Evolutionary conservation across 371 early-diverging fungal genomes (phyloP), one percentile per base, ranked within the genome.

Genomic region (Mucor racemosus): DNA sequence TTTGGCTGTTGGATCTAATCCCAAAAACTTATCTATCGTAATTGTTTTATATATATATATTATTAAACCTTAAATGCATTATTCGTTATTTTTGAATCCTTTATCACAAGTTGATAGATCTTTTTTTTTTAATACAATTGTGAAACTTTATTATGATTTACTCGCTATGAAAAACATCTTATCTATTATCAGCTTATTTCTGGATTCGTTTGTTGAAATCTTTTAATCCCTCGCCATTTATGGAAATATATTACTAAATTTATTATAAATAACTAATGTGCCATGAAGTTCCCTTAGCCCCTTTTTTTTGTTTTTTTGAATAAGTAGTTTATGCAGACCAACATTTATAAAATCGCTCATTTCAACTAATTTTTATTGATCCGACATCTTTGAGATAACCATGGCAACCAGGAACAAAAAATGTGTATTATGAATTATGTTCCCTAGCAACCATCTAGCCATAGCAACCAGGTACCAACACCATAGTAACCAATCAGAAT

Each of bases 21-120:
- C 50, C 50, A 50, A 50, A 50, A 50, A 50, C 50, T 50, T 50
- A 50, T 50, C 50, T 50, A 50, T 50, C 50, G 17, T 44, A 44
- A 44, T 44, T 44, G 17, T 44, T 44, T 44, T 26, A 26, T 26
- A 26, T 26, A 44, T 44, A n/a, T 42, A 44, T 44, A 17, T 7
- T 44, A 7, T 44, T 44, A 17, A 44, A 44, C 44, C 44, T 44
- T 44, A 44, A n/a, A 44, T 44, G 17, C 44, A n/a, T 44, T 17
- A 17, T 17, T 44, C 17, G n/a, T 17, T 44, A 15, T n/a, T n/a
- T n/a, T 17, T n/a, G 11, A 38, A 38, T 38, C 38, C 38, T 38
- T 38, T 21, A 50, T 50, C 42, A 7, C 7, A 11, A 50, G 50
- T 19, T 21, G 26, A 50, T 50, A 26, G 50, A 50, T 50, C 8